Base-by-base conservation (phyloP, 371 early-diverging fungal genomes). In the Choanephora cucurbitarum region DNA sequence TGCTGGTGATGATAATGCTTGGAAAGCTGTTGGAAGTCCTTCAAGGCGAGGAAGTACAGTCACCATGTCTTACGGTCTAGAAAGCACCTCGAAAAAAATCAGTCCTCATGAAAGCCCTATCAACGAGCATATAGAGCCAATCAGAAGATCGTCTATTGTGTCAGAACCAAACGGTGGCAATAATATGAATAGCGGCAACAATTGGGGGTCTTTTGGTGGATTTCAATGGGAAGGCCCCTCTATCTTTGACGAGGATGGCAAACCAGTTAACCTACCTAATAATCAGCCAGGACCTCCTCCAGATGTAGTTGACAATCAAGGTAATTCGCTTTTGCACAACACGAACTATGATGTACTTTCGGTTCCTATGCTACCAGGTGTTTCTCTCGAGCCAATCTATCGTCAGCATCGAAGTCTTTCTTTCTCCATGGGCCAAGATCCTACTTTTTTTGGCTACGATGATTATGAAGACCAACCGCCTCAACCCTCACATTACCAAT, bases 341-440 rank as follows among this genome's bases (percentile, higher is more conserved):
- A 46, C 13, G 41, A 33, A 46, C 28, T 22, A 42, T 19, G 64
- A 62, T 56, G 57, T 77, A 7, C 52, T 67, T 3, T 60, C 77
- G 19, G 74, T 73, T 3, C 79, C 79, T 14, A 79, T 79, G 79
- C 28, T 79, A 17, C 79, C 79, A 5, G 53, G 52, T 17, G 73
- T 75, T 3, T 64, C 74, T 0, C 49, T 63, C 8, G 69, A 75
- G 46, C 76, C 79, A 9, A 72, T 69, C 4, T 75, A 73, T 49
- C 62, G 79, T 13, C 74, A 75, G 32, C 79, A 79, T 4, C 74
- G 79, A 22, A 79, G 79, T 52, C 44, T 75, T 7, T 79, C 79
- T 9, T 79, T 75, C 50, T 75, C 79, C 2, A 72, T 79, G 66
- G 79, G 79, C 9, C 76, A 79, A 48, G 74, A 75, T 44, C 68